Base-by-base conservation (phyloP, 2,329 filamentous ascomycete species). In the Mariannaea elegans region DNA sequence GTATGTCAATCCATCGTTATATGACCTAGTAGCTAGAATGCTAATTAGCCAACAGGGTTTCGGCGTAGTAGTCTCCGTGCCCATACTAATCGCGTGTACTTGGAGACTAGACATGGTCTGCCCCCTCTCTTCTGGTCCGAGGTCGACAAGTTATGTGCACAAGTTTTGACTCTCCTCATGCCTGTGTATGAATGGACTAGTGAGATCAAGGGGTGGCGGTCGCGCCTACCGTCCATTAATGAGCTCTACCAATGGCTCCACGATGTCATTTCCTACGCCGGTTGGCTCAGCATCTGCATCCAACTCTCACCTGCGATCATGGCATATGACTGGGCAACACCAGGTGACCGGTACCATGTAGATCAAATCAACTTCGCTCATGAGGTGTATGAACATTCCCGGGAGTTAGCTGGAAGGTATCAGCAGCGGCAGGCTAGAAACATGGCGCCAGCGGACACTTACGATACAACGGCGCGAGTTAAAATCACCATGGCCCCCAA, bases 401-500 rank as follows among this genome's bases (percentile, higher is more conserved):
- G 57, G 42, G 36, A 24, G 7, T 51, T 47, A 31, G 58, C 64
- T 13, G 18, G 18, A 12, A 12, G 18, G 8, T 6, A 31, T 16
- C 32, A 47, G 13, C 27, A 46, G 19, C 42, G 27, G 8, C 38
- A 59, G 38, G 38, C 46, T 16, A 16, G 9, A 2, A 42, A 46
- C 3, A 45, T 48, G 10, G 45, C n/a, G 5, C 36, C 52, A 31
- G 34, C 34, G 2, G n/a, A 24, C 1, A 32, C 44, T 6, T 32
- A 16, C 13, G 50, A 59, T 3, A 66, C 53, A 36, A 24, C 49
- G 24, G 65, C 71, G 7, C 69, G 75, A n/a, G 67, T 76, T 31
- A 75, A 75, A 59, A 72, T 77, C n/a, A 69, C 68, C 2, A 65
- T 71, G 2, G 59, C 62, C 1, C 75, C 75, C 4, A 59, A 60